Evolutionary conservation across 2,329 filamentous ascomycete genomes (phyloP), one percentile per base, ranked within the genome.

Genomic region (Fusarium napiforme): DNA sequence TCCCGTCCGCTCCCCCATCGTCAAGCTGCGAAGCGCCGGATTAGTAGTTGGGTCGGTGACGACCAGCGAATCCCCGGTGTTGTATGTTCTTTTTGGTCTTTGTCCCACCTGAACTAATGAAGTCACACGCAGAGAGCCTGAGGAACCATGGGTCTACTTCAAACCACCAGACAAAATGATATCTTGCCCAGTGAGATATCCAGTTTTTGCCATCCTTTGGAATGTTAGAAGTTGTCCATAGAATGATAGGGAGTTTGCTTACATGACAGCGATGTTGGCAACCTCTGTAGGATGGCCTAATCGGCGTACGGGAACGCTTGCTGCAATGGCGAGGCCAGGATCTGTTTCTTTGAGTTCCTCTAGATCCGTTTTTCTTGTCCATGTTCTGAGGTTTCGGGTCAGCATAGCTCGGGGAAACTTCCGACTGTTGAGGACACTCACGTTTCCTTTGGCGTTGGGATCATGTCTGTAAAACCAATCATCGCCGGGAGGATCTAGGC

Each of bases 381-480:
- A 83, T 7, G 78, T 78, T 3, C 81, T 82, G 14, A 7, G 2
- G 21, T 7, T 21, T 14, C 2, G 4, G 5, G 21, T 9, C 8
- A 11, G 12, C n/a, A 10, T 32, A 7, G 12, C 6, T 4, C 1
- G 18, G 2, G 18, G 18, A 6, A 21, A 0, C 12, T 28, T 21
- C 12, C 3, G 8, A 14, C n/a, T 23, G 40, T 23, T 0, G n/a
- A 21, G 26, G 23, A 36, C 23, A 53, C 43, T 45, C 59, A 82
- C 81, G 57, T 79, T 46, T 78, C 75, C 21, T 79, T 79, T 2
- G 81, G 80, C 1, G 78, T 76, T 2, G 81, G 79, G 16, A 82
- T 82, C 80, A 82, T 81, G 23, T 79, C 81, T 9, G 80, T 82
- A 18, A 77, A 74, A 0, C 79, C 81, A 32, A 82, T 82, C 81